Evolutionary conservation across 768 basidiomycete genomes (phyloP), one percentile per base, ranked within the genome.

Genomic region (Hygrocybe coccinea): DNA sequence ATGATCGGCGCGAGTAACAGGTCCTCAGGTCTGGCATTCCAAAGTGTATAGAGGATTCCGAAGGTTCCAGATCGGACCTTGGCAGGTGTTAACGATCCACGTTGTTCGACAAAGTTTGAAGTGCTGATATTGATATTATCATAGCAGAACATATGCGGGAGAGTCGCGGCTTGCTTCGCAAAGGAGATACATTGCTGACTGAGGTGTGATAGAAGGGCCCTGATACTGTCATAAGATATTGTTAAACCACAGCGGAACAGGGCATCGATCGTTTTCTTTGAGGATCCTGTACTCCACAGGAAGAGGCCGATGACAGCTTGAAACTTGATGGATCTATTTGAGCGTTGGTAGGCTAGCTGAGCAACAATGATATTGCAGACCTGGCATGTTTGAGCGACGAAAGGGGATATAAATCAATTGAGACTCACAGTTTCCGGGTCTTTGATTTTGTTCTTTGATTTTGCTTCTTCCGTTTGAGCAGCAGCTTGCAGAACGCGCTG

Each of bases 31-130:
- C 55, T 53, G 5, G 58, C 65, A 50, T 65, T 61, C 1, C 22
- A 54, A 5, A 72, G 57, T 15, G 55, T 34, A 55, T 73, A 73
- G 1, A 74, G 50, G 5, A 71, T 59, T 4, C 61, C 33, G 47
- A 71, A 67, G 0, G 71, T 74, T 3, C 72, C 70, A 2, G 71
- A 72, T 38, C 70, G 67, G 7, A 73, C 72, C 54, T 73, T 74
- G 37, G 54, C 61, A 14, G 63, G 62, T 1, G 60, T 58, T n/a
- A 54, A 29, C 29, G 8, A 45, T 4, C 57, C 55, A 0, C 55
- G 45, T 54, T 74, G 68, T 54, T 74, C 69, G 21, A 71, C 59
- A 41, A 59, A 63, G n/a, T 66, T 71, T 2, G 71, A 71, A 1
- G 60, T 65, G 0, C 55, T 62, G 25, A 69, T 48, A 36, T 71